phyloP scores from a whole-genome alignment of 163 green algal species.

The Chloroidium sp. region DNA sequence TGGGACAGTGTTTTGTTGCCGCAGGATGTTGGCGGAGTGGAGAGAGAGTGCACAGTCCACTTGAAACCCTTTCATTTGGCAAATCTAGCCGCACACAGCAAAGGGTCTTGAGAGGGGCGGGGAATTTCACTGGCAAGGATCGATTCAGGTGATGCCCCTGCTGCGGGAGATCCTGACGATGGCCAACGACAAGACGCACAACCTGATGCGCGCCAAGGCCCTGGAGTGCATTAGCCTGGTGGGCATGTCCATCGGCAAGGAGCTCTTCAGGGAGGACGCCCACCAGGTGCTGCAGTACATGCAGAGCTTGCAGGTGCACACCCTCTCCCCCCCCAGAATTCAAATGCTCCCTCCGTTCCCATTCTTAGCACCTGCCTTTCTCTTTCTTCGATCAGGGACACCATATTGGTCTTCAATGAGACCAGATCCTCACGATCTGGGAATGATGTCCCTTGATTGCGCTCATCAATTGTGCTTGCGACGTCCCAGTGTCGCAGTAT shows the following conservation, averaged over 20 bases:
- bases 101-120: not conserved
- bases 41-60: no score
- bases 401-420: no score
- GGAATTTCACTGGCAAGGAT: not conserved
- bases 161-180: constrained; percentile 75
- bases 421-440: no score
- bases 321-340: not conserved
- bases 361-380: no score
- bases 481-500: no score
- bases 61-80: not conserved
- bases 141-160: constrained; percentile 77
- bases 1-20: no score
- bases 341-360: no score
- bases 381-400: no score
- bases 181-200: constrained; percentile 58
- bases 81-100: not conserved
- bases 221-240: constrained; percentile 98
- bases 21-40: no score
- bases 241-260: constrained; percentile 92
- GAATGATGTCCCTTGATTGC: no score
- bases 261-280: constrained; percentile 82
- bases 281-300: constrained; percentile 80
- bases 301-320: constrained; percentile 49
- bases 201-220: constrained; percentile 84
- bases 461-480: no score